phyloP scores from a whole-genome alignment of 306 rosid genomes.

The Aeschynomene evenia region DNA sequence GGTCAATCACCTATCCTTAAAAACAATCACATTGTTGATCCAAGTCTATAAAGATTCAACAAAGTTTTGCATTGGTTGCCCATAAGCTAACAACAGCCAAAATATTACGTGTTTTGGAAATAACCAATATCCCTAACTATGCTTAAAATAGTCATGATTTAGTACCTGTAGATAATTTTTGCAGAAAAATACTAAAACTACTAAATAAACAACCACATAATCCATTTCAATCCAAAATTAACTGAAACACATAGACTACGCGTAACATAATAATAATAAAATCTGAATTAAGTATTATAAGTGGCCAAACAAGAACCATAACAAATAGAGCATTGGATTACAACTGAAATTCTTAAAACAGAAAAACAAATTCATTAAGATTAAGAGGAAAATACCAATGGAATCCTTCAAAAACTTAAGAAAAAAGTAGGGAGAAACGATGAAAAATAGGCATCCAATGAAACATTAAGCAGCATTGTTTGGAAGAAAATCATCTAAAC shows the following conservation, averaged over 20 bases:
- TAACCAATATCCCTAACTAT: neutral
- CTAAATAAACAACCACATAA: neutral
- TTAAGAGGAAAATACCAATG: too few relatives aligned
- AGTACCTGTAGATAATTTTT: neutral
- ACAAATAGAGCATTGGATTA: neutral
- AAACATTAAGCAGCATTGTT: neutral
- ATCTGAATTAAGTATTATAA: neutral
- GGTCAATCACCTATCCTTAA: neutral
- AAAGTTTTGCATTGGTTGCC: neutral
- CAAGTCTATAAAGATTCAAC: neutral
- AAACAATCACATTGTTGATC: neutral
- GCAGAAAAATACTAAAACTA: neutral
- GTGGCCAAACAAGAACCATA: neutral
- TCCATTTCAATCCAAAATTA: conserved; percentile 5
- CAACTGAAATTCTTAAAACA: neutral
- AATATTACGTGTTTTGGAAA: neutral
- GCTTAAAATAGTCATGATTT: neutral
- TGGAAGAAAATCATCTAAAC: neutral
- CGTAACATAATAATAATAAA: neutral
- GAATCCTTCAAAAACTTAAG: too few relatives aligned
- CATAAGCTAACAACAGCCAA: neutral
- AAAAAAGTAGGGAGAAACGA: too few relatives aligned
- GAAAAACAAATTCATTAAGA: neutral
- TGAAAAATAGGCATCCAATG: neutral
- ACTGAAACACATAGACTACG: neutral